Conservation (phyloP, 78 protist genomes). For the Dictyostelium capitatum region DNA sequence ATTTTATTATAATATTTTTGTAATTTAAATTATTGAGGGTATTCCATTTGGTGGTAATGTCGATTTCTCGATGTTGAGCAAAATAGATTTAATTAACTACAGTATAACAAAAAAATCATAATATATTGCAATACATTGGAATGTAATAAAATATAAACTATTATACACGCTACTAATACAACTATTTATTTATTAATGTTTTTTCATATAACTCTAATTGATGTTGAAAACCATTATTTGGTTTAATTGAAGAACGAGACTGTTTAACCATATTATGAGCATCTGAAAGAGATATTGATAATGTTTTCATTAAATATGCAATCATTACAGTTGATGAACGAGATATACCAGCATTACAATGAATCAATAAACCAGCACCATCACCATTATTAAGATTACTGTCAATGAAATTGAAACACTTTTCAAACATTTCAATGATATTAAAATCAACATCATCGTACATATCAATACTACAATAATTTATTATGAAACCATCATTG, state of each 20-base stretch:
- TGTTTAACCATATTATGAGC: conserved; percentile 8
- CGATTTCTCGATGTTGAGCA: too few relatives aligned
- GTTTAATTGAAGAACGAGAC: conserved; percentile 29
- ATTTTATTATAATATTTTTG: too few relatives aligned
- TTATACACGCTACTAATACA: neutral
- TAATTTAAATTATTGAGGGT: too few relatives aligned
- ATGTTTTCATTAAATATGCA: conserved; percentile 31
- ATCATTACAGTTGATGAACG: conserved; percentile 33
- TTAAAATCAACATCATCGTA: conserved; percentile 38
- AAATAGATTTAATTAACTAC: too few relatives aligned
- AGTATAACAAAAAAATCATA: too few relatives aligned
- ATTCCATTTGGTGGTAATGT: too few relatives aligned
- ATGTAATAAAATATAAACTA: too few relatives aligned
- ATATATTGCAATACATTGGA: too few relatives aligned
- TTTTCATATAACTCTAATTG: conserved; percentile 37
- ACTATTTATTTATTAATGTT: neutral
- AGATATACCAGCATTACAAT: conserved; percentile 72
- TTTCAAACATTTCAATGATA: conserved; percentile 4
- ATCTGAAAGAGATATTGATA: neutral
- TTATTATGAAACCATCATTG: conserved; percentile 11
- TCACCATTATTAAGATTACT: too few relatives aligned
- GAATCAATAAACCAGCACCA: neutral
- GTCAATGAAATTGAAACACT: conserved; percentile 39
- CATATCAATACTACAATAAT: conserved; percentile 28
- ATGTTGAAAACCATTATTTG: conserved; percentile 51